Evolutionary conservation across 1,139 yeast genomes (phyloP).

Genomic region (Geotrichum aggregatum): DNA sequence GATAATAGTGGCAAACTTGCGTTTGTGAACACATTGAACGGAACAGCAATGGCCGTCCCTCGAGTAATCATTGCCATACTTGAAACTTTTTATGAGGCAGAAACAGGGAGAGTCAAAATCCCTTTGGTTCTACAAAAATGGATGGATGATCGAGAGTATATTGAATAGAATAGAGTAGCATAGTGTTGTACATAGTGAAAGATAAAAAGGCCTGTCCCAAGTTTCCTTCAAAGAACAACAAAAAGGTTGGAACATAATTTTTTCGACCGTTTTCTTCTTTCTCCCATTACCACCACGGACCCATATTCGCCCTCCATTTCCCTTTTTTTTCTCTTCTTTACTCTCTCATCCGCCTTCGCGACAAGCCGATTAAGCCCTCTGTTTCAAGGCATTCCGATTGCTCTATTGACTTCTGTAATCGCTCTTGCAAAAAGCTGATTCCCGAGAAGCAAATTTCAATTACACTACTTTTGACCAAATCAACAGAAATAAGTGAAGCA

Average conservation of each 20-base stretch:
- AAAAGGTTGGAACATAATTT: not conserved
- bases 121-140: conserved; percentile 59
- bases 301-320: not conserved
- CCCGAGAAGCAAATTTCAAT: too few species aligned
- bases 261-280: conserved; percentile 1
- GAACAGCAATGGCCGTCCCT: conserved; percentile 95
- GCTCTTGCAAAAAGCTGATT: too few species aligned
- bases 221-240: not conserved
- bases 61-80: conserved; percentile 81
- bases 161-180: conserved; percentile 14
- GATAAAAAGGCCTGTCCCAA: not conserved
- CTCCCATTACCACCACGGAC: conserved; percentile 11
- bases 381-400: not conserved
- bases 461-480: too few species aligned
- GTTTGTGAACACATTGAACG: conserved; percentile 82
- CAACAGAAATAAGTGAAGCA: too few species aligned
- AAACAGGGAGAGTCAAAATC: conserved; percentile 50
- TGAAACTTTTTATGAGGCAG: conserved; percentile 74
- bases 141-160: conserved; percentile 38
- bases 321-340: not conserved
- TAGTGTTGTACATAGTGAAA: not conserved
- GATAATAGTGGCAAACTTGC: conserved; percentile 39
- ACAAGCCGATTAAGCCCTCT: not conserved
- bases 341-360: too few species aligned
- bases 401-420: not conserved